Conservation (phyloP, 1,284 basidiomycete species). For the Austroboletus niveus region DNA sequence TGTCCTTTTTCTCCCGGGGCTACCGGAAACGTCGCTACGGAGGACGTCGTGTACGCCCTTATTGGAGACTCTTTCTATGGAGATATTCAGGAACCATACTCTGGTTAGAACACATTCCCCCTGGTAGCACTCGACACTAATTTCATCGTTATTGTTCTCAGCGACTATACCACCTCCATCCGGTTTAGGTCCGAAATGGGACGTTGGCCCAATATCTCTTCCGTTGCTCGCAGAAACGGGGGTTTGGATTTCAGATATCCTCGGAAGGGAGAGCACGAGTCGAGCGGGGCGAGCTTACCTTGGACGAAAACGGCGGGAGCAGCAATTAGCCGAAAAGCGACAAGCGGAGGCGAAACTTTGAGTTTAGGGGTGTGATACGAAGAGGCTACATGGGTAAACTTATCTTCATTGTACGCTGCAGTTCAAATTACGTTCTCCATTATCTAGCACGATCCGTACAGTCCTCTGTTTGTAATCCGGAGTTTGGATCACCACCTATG, state of each 20-base stretch:
- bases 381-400: no score
- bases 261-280: conserved; percentile 73
- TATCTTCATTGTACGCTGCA: no score
- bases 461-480: no score
- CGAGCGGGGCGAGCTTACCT: conserved; percentile 78
- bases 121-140: neutral
- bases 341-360: conserved; percentile 8
- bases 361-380: neutral
- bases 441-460: no score
- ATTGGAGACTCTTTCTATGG: conserved; percentile 40
- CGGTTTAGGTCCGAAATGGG: conserved; percentile 43
- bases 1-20: conserved; percentile 96
- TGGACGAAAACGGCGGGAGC: conserved; percentile 48
- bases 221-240: conserved; percentile 72
- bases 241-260: conserved; percentile 72
- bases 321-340: conserved; percentile 24
- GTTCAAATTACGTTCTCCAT: no score
- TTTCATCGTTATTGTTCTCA: neutral
- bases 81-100: conserved; percentile 20
- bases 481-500: no score
- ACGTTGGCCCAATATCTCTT: conserved; percentile 64
- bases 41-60: conserved; percentile 86
- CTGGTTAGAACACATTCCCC: conserved; percentile 12
- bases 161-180: conserved; percentile 1
- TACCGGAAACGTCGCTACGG: conserved; percentile 91